Evolutionary conservation across 805 yeast genomes (phyloP).

Genomic region (Kluyveromyces siamensis): DNA sequence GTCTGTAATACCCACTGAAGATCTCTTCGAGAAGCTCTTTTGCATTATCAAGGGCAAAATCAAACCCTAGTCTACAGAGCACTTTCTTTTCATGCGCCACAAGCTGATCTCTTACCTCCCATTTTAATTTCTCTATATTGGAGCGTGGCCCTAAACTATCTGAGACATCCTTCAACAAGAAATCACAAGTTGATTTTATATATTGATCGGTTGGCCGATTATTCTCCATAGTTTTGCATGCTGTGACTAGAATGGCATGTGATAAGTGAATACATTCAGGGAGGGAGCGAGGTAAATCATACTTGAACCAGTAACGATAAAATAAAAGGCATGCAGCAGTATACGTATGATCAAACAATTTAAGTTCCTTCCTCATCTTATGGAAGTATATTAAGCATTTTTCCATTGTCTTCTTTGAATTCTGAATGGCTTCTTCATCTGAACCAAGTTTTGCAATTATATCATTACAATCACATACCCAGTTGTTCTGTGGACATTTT

Average conservation of each 20-base stretch:
- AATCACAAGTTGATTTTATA: conserved; percentile 26
- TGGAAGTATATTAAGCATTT: conserved; percentile 28
- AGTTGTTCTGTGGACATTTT: conserved; percentile 22
- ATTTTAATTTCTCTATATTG: conserved; percentile 28
- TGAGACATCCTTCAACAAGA: conserved; percentile 14
- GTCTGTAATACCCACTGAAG: conserved; percentile 26
- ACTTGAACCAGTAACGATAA: conserved; percentile 27
- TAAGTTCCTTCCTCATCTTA: conserved; percentile 26
- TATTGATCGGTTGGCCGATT: conserved; percentile 29
- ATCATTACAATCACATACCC: conserved; percentile 24
- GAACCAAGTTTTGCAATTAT: conserved; percentile 23
- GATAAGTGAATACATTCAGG: conserved; percentile 26
- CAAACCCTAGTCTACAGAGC: conserved; percentile 27
- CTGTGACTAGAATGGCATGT: conserved; percentile 28
- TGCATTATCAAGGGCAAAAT: conserved; percentile 26
- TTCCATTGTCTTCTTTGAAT: conserved; percentile 26
- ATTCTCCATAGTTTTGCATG: conserved; percentile 29
- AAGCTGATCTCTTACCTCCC: conserved; percentile 29
- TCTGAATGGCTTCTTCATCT: conserved; percentile 12
- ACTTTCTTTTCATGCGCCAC: conserved; percentile 25
- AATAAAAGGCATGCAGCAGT: conserved; percentile 28
- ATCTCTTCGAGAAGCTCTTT: conserved; percentile 28
- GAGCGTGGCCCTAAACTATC: conserved; percentile 14
- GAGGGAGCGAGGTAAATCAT: conserved; percentile 21
- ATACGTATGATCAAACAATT: conserved; percentile 28